A percentile compares a stretch with the other conserved stretches of the same genome.
phyloP scores from a whole-genome alignment of 768 basidiomycete genomes.

The Russula compacta region DNA sequence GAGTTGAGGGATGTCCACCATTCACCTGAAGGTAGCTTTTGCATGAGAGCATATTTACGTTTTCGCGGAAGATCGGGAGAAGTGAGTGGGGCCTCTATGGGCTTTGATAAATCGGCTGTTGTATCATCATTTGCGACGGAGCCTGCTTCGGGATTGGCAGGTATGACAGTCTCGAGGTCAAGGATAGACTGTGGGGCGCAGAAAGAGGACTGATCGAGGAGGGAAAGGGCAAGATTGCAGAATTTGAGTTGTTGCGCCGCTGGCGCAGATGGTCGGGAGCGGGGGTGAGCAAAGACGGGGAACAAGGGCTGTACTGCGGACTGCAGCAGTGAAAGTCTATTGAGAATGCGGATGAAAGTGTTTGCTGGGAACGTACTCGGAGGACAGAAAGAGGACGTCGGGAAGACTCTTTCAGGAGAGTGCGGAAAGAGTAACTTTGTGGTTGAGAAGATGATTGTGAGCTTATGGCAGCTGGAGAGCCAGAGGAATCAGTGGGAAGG shows the following conservation, averaged over 20 bases:
- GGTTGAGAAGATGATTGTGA: constrained; percentile 23
- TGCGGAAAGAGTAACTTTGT: constrained; percentile 41
- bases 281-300: constrained; percentile 58
- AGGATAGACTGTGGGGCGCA: constrained; percentile 38
- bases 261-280: constrained; percentile 52
- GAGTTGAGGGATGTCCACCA: constrained; percentile 71
- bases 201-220: constrained; percentile 62
- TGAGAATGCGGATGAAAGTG: background rate
- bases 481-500: constrained; percentile 34
- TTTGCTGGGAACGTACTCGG: constrained; percentile 36
- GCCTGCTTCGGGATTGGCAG: constrained; percentile 20
- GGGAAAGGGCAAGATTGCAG: constrained; percentile 60
- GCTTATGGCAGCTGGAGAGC: constrained; percentile 29
- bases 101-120: constrained; percentile 25
- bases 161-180: constrained; percentile 38
- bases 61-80: constrained; percentile 20
- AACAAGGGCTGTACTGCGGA: constrained; percentile 58
- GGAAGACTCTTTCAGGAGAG: constrained; percentile 45
- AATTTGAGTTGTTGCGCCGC: constrained; percentile 66
- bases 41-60: constrained; percentile 67
- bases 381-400: constrained; percentile 47
- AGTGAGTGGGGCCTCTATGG: constrained; percentile 26
- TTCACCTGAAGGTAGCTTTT: constrained; percentile 66
- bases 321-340: constrained; percentile 26
- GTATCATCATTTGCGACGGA: constrained; percentile 14